Conservation (phyloP, 2,329 filamentous ascomycete genomes). For the Cercospora berteroae region DNA sequence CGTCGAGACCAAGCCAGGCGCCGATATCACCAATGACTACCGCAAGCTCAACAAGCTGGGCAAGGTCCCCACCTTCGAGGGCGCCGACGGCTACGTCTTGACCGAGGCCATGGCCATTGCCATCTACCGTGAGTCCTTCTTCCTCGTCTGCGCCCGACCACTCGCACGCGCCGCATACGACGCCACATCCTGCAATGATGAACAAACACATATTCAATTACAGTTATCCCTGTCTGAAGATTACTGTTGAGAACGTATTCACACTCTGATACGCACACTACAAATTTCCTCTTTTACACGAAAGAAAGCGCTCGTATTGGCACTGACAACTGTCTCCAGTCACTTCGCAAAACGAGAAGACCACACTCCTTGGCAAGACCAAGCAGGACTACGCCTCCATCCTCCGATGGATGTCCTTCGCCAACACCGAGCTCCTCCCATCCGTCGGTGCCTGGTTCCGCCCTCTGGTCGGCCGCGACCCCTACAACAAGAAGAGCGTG, state of each 20-base stretch:
- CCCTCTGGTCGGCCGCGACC: conserved; percentile 74
- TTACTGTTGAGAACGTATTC: conserved; percentile 79
- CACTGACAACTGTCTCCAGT: conserved; percentile 55
- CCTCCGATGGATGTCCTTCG: conserved; percentile 96
- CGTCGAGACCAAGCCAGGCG: conserved; percentile 66
- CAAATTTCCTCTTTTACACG: not conserved
- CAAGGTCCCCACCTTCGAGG: conserved; percentile 91
- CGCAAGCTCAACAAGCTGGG: conserved; percentile 80
- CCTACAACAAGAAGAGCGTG: conserved; percentile 98
- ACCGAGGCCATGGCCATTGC: conserved; percentile 91
- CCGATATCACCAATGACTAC: conserved; percentile 71
- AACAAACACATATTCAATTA: conserved; percentile 55
- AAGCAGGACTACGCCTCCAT: conserved; percentile 99
- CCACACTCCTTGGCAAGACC: conserved; percentile 97
- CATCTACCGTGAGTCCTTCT: conserved; percentile 80
- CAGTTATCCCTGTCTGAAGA: conserved; percentile 99
- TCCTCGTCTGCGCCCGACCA: not conserved
- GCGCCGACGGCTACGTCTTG: conserved; percentile 85
- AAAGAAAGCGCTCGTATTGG: not conserved
- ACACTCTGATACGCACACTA: conserved; percentile 67
- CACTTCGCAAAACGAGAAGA: conserved; percentile 99
- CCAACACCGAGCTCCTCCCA: conserved; percentile 81
- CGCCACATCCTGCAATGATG: conserved; percentile 59
- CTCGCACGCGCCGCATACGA: not conserved
- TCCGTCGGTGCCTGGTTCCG: conserved; percentile 76